phyloP scores from a whole-genome alignment of 352 stramenopile species.

The Peronospora farinosa region DNA sequence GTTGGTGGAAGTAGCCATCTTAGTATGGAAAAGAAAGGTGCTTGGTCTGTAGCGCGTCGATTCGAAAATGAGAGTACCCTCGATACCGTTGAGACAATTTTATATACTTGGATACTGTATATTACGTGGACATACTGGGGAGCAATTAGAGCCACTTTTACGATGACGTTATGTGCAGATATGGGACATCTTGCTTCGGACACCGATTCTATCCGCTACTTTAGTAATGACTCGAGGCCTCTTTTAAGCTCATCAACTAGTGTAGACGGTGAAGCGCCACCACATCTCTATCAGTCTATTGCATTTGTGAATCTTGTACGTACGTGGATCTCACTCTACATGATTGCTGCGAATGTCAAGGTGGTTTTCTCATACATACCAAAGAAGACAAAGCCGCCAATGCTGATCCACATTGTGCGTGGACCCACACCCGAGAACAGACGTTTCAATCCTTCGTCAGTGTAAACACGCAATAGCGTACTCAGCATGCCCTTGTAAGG shows the following conservation, averaged over 20 bases:
- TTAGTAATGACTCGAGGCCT: not conserved
- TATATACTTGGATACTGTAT: slow-evolving; percentile 16
- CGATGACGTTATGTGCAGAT: slow-evolving; percentile 3
- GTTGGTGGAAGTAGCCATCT: slow-evolving; percentile 52
- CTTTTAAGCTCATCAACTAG: slow-evolving; percentile 2
- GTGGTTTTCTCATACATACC: slow-evolving; percentile 94
- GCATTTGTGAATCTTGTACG: not conserved
- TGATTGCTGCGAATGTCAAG: slow-evolving; percentile 54
- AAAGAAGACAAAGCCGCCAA: slow-evolving; percentile 99
- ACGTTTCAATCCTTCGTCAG: slow-evolving; percentile 85
- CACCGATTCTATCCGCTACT: not conserved
- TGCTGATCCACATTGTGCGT: slow-evolving; percentile 98
- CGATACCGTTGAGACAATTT: slow-evolving; percentile 13
- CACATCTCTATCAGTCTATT: slow-evolving; percentile 14
- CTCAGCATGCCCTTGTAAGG: slow-evolving; percentile 88
- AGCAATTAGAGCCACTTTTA: not conserved
- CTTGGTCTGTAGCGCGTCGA: slow-evolving; percentile 44
- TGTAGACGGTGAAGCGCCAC: slow-evolving; percentile 12
- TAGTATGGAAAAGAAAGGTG: not conserved
- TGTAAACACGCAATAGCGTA: slow-evolving; percentile 87
- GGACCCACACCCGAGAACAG: slow-evolving; percentile 94
- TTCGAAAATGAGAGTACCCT: slow-evolving; percentile 54
- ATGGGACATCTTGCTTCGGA: slow-evolving; percentile 14
- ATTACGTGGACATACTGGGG: slow-evolving; percentile 7
- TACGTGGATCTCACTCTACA: slow-evolving; percentile 24